Base-by-base conservation (phyloP, 495 filamentous ascomycete genomes). In the Talaromyces proteolyticus region DNA sequence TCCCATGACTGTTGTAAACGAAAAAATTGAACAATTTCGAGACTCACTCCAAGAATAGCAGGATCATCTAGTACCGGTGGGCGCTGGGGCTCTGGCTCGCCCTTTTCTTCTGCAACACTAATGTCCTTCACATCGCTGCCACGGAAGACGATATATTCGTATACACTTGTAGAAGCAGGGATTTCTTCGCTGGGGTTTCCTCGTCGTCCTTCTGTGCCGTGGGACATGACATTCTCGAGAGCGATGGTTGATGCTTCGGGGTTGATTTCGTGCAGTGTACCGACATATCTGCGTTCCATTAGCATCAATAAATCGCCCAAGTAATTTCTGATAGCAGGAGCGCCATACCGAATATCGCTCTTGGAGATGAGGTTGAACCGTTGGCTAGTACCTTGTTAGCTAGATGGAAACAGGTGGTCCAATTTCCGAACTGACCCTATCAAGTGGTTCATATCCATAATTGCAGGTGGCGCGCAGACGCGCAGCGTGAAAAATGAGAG, bases 81-180 rank as follows among this genome's bases (percentile, higher is more conserved):
- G 42, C 70, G 72, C 53, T 79, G 70, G 51, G 73, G 65, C 40
- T 83, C 80, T 59, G 85, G 74, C 55, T 81, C 82, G 63, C 93
- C 85, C 64, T 91, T 86, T 36, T 80, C 75, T 56, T 93, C 84
- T 53, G 94, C 91, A 58, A 99, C 88, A 50, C 87, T 85, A 58
- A 99, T 79, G 64, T 99, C 92, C 72, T 97, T 97, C 61, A 99
- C 93, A 76, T 99, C 93, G 65, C 90, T 96, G 47, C 94, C 93
- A 42, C 92, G 88, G 66, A 99, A 99, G 52, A 99, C 92, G 59
- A 99, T 96, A 75, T 99, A 97, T 63, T 97, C 94, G 72, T 96
- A 99, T 58, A 96, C 73, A 56, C 84, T 85, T 47, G 88, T 80
- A 0, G 89, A 91, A 6, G 87, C 77, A 19, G 86, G 69, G 37